phyloP scores from a whole-genome alignment of 2,329 filamentous ascomycete species.

The Ceratocystis albifundus region DNA sequence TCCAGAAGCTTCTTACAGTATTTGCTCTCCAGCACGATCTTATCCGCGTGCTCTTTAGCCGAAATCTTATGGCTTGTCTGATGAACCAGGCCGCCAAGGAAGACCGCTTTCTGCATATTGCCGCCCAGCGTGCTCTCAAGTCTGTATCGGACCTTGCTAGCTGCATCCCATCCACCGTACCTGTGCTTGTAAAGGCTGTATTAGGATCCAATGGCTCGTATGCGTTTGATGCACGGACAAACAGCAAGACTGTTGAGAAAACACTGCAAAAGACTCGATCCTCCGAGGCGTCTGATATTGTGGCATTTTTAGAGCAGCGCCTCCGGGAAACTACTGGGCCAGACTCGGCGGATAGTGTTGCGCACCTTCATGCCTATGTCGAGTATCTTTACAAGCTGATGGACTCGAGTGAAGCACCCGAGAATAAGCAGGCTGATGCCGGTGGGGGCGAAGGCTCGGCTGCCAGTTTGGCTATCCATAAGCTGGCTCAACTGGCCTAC shows the following conservation, averaged over 20 bases:
- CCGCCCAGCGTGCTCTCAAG: slow-evolving; percentile 65
- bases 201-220: slow-evolving; percentile 58
- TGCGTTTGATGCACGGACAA: slow-evolving; percentile 77
- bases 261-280: slow-evolving; percentile 51
- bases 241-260: slow-evolving; percentile 71
- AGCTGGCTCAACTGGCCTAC: slow-evolving; percentile 47
- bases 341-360: slow-evolving; percentile 16
- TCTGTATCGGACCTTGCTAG: slow-evolving; percentile 55
- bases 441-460: slow-evolving; percentile 27
- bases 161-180: slow-evolving; percentile 46
- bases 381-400: slow-evolving; percentile 45
- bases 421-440: slow-evolving; percentile 30
- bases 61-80: slow-evolving; percentile 69
- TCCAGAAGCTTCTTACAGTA: slow-evolving; percentile 58
- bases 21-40: slow-evolving; percentile 37
- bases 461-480: slow-evolving; percentile 37
- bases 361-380: slow-evolving; percentile 38
- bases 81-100: slow-evolving; percentile 71
- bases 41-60: slow-evolving; percentile 58
- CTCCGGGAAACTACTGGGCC: slow-evolving; percentile 26
- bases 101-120: slow-evolving; percentile 67
- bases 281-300: slow-evolving; percentile 43
- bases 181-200: slow-evolving; percentile 53
- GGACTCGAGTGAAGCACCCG: slow-evolving; percentile 31
- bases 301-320: slow-evolving; percentile 39